phyloP scores from a whole-genome alignment of 768 basidiomycete species.

The Hygrocybe punicea region DNA sequence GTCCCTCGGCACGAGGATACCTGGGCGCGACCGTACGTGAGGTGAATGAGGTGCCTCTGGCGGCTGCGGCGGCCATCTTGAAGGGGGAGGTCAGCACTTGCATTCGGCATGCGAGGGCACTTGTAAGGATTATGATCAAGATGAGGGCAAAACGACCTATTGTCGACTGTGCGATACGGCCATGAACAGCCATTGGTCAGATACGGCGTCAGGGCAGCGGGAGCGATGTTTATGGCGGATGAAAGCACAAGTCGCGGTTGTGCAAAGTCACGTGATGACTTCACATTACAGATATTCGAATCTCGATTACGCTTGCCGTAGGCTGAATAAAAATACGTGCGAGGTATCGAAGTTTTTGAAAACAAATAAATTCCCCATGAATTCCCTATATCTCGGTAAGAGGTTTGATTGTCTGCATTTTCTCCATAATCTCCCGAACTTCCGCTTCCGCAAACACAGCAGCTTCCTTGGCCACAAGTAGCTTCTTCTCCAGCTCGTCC shows the following conservation, averaged over 20 bases:
- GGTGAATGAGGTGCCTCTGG: background rate
- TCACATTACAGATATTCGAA: too few species aligned
- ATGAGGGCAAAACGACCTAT: background rate
- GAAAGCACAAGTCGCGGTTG: too few species aligned
- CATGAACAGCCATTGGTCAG: background rate
- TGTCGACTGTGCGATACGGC: constrained; percentile 15
- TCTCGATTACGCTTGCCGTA: too few species aligned
- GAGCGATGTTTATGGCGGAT: too few species aligned
- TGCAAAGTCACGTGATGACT: too few species aligned
- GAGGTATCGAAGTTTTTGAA: too few species aligned
- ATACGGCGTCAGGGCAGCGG: background rate
- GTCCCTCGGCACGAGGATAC: constrained; percentile 22
- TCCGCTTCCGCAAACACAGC: constrained; percentile 71
- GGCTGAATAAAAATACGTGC: too few species aligned
- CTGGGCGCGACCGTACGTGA: background rate
- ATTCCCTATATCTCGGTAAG: constrained; percentile 1
- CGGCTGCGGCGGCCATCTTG: background rate
- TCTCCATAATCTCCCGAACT: constrained; percentile 71
- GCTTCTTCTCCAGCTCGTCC: constrained; percentile 73
- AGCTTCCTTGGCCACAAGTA: constrained; percentile 66
- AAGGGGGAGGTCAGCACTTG: background rate
- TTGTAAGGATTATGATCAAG: background rate
- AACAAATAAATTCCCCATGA: too few species aligned
- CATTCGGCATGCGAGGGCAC: background rate
- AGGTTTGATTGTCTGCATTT: constrained; percentile 54